phyloP scores from a whole-genome alignment of 2,329 filamentous ascomycete species.

The Graphilbum fragrans region DNA sequence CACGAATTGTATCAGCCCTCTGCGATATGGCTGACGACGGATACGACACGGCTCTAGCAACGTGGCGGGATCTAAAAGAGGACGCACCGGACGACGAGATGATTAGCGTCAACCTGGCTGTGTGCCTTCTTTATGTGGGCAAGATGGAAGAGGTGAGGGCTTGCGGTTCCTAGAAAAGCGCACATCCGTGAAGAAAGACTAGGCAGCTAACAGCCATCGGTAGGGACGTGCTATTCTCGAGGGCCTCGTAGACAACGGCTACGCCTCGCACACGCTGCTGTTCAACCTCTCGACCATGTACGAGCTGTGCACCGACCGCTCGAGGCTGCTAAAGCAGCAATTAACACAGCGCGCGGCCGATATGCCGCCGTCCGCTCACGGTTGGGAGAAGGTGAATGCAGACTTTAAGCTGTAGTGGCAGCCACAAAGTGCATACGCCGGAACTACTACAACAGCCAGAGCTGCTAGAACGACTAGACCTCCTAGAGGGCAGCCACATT shows the following conservation, averaged over 20 bases:
- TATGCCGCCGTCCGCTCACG: slow-evolving; percentile 40
- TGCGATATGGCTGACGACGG: slow-evolving; percentile 68
- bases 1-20: slow-evolving; percentile 51
- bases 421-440: neutral
- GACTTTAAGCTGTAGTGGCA: slow-evolving; percentile 60
- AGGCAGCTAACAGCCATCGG: neutral
- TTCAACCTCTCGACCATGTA: slow-evolving; percentile 90
- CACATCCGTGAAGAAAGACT: neutral
- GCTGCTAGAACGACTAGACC: too few relatives aligned
- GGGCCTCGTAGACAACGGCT: slow-evolving; percentile 45
- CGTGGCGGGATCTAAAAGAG: slow-evolving; percentile 43
- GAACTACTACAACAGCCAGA: too few relatives aligned
- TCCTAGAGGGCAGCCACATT: too few relatives aligned
- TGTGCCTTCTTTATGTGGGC: slow-evolving; percentile 74
- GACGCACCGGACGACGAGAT: slow-evolving; percentile 46
- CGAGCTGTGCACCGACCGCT: slow-evolving; percentile 75
- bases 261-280: slow-evolving; percentile 65
- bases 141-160: slow-evolving; percentile 55
- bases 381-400: slow-evolving; percentile 58
- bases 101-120: slow-evolving; percentile 69
- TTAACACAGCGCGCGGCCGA: slow-evolving; percentile 59
- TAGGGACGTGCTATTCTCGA: slow-evolving; percentile 39
- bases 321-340: slow-evolving; percentile 54
- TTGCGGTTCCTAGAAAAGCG: neutral
- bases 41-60: slow-evolving; percentile 49